Base-by-base conservation (phyloP, 768 basidiomycete genomes). In the Calocera viscosa region DNA sequence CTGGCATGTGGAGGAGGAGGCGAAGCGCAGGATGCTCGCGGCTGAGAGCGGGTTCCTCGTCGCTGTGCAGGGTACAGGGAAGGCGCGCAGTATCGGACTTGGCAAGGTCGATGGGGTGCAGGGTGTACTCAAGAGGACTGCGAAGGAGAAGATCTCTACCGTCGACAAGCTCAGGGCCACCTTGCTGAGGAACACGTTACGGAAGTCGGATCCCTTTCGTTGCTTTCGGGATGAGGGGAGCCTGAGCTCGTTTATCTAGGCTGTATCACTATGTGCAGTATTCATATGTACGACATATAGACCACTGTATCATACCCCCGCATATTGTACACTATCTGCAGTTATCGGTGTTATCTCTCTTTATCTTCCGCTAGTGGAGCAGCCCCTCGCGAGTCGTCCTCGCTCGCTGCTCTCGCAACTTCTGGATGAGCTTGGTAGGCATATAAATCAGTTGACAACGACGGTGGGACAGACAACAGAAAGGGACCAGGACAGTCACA, bases 1-100 rank as follows among this genome's bases (percentile, higher is more conserved):
- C n/a, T 71, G 83, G 38, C 77, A 77, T 38, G 74, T 74, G 16
- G 76, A 77, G 40, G 80, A 82, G 35, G 63, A 68, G n/a, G 17
- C 64, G 3, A 67, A 67, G 64, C 33, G 68, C 24, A 63, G 69
- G 49, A 49, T 64, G 60, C 68, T 66, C 24, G 65, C 7, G 49
- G 64, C 70, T 19, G 65, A 70, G 19, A 64, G 66, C 24, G 67
- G 69, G 64, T 38, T 26, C 24, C 49, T 65, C 24, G 43, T 65
- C 14, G 38, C 65, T 34, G 28, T 30, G 66, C 63, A 30, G 28
- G 35, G 30, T 2, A 66, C 38, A 22, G 28, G 26, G 11, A 60
- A 60, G 30, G 53, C 53, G 2, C 53, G 53, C 19, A 60, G 53
- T 10, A 22, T 60, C 19, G 53, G 53, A 26, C 2, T 60, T 30